Conservation (phyloP, 306 rosid species). For the Vicia sativa region DNA sequence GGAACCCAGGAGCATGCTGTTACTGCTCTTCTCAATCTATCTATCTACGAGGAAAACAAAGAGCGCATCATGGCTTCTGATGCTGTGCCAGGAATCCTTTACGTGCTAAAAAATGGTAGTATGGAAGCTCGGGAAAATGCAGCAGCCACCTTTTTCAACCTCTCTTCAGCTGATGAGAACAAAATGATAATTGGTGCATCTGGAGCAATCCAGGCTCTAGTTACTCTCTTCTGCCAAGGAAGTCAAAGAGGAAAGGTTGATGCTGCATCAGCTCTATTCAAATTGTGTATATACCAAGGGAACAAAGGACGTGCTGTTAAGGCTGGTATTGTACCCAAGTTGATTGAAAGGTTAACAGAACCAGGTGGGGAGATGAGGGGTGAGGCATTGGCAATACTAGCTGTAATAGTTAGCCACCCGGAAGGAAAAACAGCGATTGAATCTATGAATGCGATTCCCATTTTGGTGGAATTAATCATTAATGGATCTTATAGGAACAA, state of each 20-base stretch:
- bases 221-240: slow-evolving; percentile 69
- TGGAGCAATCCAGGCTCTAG: slow-evolving; percentile 82
- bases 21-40: slow-evolving; percentile 85
- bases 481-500: slow-evolving; percentile 68
- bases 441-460: slow-evolving; percentile 56
- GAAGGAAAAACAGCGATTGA: slow-evolving; percentile 75
- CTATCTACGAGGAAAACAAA: slow-evolving; percentile 66
- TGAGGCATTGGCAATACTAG: slow-evolving; percentile 76
- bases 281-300: slow-evolving; percentile 70
- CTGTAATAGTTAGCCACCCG: slow-evolving; percentile 65
- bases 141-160: slow-evolving; percentile 90
- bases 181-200: slow-evolving; percentile 65
- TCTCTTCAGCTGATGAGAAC: slow-evolving; percentile 64
- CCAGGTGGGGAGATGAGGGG: slow-evolving; percentile 78
- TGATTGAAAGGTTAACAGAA: slow-evolving; percentile 69
- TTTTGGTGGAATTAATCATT: slow-evolving; percentile 61
- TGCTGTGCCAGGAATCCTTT: slow-evolving; percentile 76
- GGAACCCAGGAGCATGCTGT: slow-evolving; percentile 85
- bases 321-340: slow-evolving; percentile 75
- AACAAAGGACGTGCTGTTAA: slow-evolving; percentile 84
- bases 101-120: slow-evolving; percentile 73
- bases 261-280: slow-evolving; percentile 81
- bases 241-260: slow-evolving; percentile 78
- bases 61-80: slow-evolving; percentile 66
- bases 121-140: slow-evolving; percentile 97